Conservation (phyloP, 169 alveolate genomes). For the Eimeria maxima region DNA sequence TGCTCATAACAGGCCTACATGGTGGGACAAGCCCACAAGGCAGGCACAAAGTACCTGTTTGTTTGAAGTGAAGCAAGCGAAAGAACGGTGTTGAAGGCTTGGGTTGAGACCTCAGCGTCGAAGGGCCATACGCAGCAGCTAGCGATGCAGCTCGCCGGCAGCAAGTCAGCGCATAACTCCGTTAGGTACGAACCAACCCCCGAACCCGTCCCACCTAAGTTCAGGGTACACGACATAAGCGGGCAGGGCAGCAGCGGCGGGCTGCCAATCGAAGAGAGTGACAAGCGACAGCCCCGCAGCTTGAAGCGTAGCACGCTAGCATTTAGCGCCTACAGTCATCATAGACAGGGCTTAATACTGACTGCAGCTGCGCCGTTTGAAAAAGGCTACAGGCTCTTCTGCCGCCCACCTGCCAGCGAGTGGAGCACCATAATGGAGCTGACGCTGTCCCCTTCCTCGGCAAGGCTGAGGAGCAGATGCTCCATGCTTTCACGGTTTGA, state of each 20-base stretch:
- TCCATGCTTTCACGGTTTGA: conserved; percentile 40
- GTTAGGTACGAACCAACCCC: conserved; percentile 71
- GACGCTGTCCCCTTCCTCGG: conserved; percentile 61
- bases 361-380: background rate
- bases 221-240: background rate
- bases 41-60: background rate
- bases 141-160: conserved; percentile 59
- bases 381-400: background rate
- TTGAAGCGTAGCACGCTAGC: background rate
- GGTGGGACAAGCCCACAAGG: background rate
- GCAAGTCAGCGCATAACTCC: conserved; percentile 60
- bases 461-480: conserved; percentile 38
- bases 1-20: background rate
- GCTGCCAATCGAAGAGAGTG: background rate
- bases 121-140: conserved; percentile 78
- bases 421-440: conserved; percentile 56
- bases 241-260: background rate
- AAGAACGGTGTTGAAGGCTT: conserved; percentile 50
- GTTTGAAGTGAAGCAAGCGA: conserved; percentile 54
- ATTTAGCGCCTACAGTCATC: background rate
- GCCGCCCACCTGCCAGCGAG: conserved; percentile 62
- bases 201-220: conserved; percentile 64
- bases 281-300: background rate
- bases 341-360: background rate
- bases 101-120: conserved; percentile 70